Conservation (phyloP, 1,139 yeast genomes). For the Saccharomyces hybrid region DNA sequence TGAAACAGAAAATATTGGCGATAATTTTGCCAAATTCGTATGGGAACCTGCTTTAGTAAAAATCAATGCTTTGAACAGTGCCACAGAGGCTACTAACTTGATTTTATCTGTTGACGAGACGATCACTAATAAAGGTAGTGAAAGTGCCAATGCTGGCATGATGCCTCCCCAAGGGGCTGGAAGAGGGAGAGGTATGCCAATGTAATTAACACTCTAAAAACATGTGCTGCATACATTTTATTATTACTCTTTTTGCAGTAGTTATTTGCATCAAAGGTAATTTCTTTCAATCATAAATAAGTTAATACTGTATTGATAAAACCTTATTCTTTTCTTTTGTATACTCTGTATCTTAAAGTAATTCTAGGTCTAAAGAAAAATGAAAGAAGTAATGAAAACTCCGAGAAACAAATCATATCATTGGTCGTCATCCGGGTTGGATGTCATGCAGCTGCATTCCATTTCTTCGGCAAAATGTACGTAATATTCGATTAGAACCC, state of each 20-base stretch:
- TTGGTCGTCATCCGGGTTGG: neutral
- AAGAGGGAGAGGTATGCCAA: conserved; percentile 62
- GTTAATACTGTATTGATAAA: neutral
- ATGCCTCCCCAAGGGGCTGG: conserved; percentile 41
- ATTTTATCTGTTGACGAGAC: conserved; percentile 94
- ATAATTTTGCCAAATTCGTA: conserved; percentile 78
- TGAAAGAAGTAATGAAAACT: neutral
- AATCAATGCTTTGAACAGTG: conserved; percentile 86
- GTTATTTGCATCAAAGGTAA: conserved; percentile 60
- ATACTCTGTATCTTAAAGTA: neutral
- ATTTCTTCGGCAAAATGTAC: neutral
- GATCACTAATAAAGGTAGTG: conserved; percentile 67
- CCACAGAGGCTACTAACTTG: conserved; percentile 95
- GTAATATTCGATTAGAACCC: neutral
- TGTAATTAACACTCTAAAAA: conserved; percentile 16
- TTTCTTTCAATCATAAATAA: conserved; percentile 59
- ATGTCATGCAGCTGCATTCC: neutral
- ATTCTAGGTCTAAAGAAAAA: neutral
- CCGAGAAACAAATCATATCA: neutral
- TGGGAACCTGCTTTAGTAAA: conserved; percentile 98
- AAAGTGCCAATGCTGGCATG: conserved; percentile 47
- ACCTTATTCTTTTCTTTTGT: neutral
- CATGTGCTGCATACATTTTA: conserved; percentile 39
- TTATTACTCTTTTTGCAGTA: conserved; percentile 43
- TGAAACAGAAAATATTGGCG: conserved; percentile 71